Evolutionary conservation across 768 basidiomycete genomes (phyloP), one percentile per base, ranked within the genome.

Genomic region (Amanita pallidorosea): DNA sequence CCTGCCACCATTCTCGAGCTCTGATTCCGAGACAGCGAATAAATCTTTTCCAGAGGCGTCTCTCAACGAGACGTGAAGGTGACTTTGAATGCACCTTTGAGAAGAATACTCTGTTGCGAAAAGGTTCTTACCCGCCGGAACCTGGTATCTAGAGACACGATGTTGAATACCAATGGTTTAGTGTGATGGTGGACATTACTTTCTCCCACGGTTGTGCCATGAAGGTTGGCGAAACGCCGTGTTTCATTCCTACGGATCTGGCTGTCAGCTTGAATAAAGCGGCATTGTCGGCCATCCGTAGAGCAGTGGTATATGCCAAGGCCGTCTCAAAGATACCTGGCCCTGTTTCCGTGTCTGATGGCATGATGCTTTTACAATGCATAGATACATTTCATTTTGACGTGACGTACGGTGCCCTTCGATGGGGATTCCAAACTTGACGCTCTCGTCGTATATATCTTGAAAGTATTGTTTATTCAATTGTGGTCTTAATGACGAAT

Each of bases 161-260:
- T 25, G 51, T 40, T 60, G 42, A 23, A 22, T 11, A 7, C 33
- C 20, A 23, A 6, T 4, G 20, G 12, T 11, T 7, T 18, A 18
- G 29, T 38, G 18, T n/a, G 37, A 35, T 37, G 13, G 50, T 34
- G 12, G 18, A 29, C 70, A 85, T 33, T 60, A 93, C 92, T 60
- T 90, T 83, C 29, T 82, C 84, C 88, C 90, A 96, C 22, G 94
- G 94, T 60, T 97, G 96, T 0, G 94, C 93, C 95, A 97, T 98
- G 67, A 99, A 99, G 53, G 90, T 95, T 1, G 96, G 95, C 35
- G 90, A 77, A 51, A 99, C 73, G 7, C 86, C 88, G 56, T 87
- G 74, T 63, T 83, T 80, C 77, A 96, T 88, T 0, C 95, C 95
- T 2, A 95, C 68, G 53, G 89, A 90, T 73, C 97, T 97, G 2